phyloP scores from a whole-genome alignment of 2,329 filamentous ascomycete species.

The Phyllosticta citrichinensis region DNA sequence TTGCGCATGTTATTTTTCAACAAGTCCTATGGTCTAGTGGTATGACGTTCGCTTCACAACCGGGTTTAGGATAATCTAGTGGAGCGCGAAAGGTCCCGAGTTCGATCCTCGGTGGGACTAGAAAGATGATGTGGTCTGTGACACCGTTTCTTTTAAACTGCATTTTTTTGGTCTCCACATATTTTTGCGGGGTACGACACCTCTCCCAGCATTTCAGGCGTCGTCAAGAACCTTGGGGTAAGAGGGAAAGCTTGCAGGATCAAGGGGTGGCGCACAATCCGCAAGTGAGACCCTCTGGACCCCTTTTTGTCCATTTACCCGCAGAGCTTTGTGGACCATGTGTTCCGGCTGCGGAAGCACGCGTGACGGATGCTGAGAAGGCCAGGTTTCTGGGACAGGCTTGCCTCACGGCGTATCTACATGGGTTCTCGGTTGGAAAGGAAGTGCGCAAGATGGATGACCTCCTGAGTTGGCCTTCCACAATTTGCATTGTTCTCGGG shows the following conservation, averaged over 20 bases:
- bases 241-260: background rate
- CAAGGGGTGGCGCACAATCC: background rate
- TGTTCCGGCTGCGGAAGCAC: background rate
- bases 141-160: background rate
- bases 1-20: no score
- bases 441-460: no score
- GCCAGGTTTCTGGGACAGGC: background rate
- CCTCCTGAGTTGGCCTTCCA: no score
- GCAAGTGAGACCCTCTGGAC: background rate
- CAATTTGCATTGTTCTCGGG: no score
- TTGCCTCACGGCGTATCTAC: no score
- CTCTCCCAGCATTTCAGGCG: background rate
- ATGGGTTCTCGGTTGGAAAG: no score
- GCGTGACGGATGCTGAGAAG: background rate
- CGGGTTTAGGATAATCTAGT: background rate
- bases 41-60: conserved; percentile 9
- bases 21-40: conserved; percentile 8
- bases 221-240: background rate
- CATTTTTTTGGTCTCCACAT: background rate
- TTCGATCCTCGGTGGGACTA: conserved; percentile 6
- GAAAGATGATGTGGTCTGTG: no score
- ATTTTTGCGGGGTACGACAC: background rate
- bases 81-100: conserved; percentile 8
- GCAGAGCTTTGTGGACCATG: background rate
- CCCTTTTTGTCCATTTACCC: background rate